phyloP scores from a whole-genome alignment of 257 asterid species.

The Avicennia marina region DNA sequence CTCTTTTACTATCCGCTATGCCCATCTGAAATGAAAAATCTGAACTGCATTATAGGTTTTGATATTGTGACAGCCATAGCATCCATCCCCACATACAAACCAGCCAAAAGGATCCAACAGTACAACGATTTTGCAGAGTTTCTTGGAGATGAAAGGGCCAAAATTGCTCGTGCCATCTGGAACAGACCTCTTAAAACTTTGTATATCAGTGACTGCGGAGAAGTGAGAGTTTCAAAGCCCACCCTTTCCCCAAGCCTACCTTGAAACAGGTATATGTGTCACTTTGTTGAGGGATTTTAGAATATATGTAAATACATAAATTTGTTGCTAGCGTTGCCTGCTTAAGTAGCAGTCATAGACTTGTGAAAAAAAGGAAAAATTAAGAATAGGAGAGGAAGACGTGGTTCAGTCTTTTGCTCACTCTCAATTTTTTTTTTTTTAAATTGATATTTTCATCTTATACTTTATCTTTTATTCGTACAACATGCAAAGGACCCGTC shows the following conservation, averaged over 20 bases:
- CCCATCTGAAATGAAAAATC: background rate
- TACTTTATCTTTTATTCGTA: no score
- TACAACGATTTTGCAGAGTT: conserved; percentile 86
- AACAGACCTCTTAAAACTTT: conserved; percentile 73
- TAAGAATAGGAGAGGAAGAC: no score
- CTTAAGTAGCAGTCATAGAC: no score
- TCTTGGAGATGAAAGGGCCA: conserved; percentile 87
- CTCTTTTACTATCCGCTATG: background rate
- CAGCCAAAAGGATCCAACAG: conserved; percentile 61
- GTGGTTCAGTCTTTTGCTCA: no score
- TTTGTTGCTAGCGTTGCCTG: no score
- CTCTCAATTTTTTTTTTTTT: no score
- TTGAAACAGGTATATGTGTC: conserved; percentile 11
- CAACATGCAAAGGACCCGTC: no score
- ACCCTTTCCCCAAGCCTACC: conserved; percentile 77
- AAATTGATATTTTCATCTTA: no score
- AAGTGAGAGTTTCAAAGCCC: conserved; percentile 62
- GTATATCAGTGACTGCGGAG: conserved; percentile 80
- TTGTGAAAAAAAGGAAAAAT: no score
- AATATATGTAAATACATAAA: no score
- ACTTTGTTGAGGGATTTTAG: background rate
- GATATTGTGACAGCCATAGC: conserved; percentile 75
- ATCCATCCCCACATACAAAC: conserved; percentile 69
- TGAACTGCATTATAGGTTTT: conserved; percentile 43
- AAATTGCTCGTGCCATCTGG: conserved; percentile 80